A percentile compares a stretch with the other conserved stretches of the same genome.
phyloP scores from a whole-genome alignment of 2,329 filamentous ascomycete species.

The Colletotrichum lindemuthianum region DNA sequence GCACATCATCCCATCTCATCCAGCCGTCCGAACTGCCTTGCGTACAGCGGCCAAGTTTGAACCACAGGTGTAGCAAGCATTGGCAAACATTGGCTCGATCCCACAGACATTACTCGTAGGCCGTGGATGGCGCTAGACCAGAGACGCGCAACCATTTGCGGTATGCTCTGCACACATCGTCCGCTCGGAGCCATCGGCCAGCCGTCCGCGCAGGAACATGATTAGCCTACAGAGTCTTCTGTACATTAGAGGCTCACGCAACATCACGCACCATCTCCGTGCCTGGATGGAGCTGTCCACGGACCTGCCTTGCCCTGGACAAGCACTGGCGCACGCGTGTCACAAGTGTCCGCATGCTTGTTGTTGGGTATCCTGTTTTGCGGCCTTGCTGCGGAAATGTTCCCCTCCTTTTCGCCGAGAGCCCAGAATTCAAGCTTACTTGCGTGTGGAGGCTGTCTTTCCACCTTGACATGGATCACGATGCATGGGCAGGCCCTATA shows the following conservation, averaged over 20 bases:
- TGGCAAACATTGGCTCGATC: slow-evolving; percentile 20
- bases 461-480: not conserved
- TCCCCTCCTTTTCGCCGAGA: slow-evolving; percentile 7
- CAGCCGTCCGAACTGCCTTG: slow-evolving; percentile 18
- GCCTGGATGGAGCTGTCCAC: slow-evolving; percentile 11
- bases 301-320: slow-evolving; percentile 14
- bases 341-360: too few relatives aligned
- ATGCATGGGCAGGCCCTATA: slow-evolving; percentile 22
- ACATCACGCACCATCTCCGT: slow-evolving; percentile 11
- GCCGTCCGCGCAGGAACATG: slow-evolving; percentile 17
- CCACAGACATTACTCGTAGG: slow-evolving; percentile 11
- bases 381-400: not conserved
- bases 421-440: slow-evolving; percentile 34
- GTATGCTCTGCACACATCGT: slow-evolving; percentile 1
- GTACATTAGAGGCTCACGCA: not conserved
- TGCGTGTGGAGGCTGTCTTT: slow-evolving; percentile 20
- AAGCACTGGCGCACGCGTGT: not conserved
- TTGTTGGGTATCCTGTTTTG: too few relatives aligned
- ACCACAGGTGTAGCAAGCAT: slow-evolving; percentile 20
- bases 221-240: not conserved
- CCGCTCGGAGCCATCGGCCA: slow-evolving; percentile 23
- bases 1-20: slow-evolving; percentile 18
- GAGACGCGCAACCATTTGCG: slow-evolving; percentile 3
- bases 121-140: slow-evolving; percentile 6
- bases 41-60: slow-evolving; percentile 2